Percentiles rank a stretch among this genome's conserved stretches.
phyloP scores from a whole-genome alignment of 768 basidiomycete species.

The Trametes sanguinea region DNA sequence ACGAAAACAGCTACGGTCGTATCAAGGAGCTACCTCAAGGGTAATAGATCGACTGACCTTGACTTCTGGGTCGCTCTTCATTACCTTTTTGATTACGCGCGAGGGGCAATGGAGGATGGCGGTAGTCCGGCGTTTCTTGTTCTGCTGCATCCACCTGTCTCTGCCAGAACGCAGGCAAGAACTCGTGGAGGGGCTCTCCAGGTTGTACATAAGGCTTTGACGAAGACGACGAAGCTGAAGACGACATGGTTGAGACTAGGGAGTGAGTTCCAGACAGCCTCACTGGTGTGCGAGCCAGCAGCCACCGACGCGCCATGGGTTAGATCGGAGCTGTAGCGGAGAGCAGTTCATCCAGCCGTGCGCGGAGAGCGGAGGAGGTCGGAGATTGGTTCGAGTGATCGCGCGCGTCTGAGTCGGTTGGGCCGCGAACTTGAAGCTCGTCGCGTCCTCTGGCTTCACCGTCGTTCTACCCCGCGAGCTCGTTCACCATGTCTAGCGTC shows the following conservation, averaged over 20 bases:
- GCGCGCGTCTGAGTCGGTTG: not conserved
- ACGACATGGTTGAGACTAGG: slow-evolving; percentile 18
- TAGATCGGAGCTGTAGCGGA: not conserved
- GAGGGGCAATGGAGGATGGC: slow-evolving; percentile 86
- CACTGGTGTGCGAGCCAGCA: not conserved
- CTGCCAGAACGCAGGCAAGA: slow-evolving; percentile 89
- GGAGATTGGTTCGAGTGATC: not conserved
- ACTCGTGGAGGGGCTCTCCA: slow-evolving; percentile 84
- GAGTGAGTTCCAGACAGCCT: not conserved
- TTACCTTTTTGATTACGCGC: slow-evolving; percentile 98
- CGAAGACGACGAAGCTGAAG: slow-evolving; percentile 1
- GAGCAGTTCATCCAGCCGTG: no score
- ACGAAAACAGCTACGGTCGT: slow-evolving; percentile 1
- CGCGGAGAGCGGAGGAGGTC: not conserved
- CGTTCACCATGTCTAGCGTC: slow-evolving; percentile 21
- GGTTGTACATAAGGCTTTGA: slow-evolving; percentile 70
- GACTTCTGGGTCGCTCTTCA: slow-evolving; percentile 97
- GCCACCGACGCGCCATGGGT: slow-evolving; percentile 7
- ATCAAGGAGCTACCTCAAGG: no score
- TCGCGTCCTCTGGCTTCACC: slow-evolving; percentile 1
- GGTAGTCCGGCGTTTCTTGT: slow-evolving; percentile 83
- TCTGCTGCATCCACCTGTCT: slow-evolving; percentile 85
- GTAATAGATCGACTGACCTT: slow-evolving; percentile 57
- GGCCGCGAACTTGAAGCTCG: slow-evolving; percentile 2
- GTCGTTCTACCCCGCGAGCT: not conserved